Conservation (phyloP, 352 stramenopile species). For the Pythium rishiriense region DNA sequence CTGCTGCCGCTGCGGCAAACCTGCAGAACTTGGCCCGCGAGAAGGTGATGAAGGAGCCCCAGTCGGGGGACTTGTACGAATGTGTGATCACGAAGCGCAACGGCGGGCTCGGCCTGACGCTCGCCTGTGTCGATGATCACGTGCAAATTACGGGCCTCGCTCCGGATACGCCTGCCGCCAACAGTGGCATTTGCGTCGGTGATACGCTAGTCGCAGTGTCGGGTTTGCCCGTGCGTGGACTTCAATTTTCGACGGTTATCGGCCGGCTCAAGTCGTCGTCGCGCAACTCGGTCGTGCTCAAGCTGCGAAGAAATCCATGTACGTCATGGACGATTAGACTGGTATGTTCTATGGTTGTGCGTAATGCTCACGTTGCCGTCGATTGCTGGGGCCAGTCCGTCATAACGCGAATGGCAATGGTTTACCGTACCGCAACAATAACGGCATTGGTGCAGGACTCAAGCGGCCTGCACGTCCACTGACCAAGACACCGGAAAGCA, state of each 20-base stretch:
- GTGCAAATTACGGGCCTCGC: constrained; percentile 80
- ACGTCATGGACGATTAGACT: constrained; percentile 24
- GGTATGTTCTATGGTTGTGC: background rate
- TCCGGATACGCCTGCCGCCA: constrained; percentile 67
- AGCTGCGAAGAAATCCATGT: constrained; percentile 80
- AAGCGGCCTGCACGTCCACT: constrained; percentile 57
- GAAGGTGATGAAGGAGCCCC: constrained; percentile 83
- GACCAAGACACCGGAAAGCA: constrained; percentile 59
- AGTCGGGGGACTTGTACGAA: constrained; percentile 82
- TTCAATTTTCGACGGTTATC: constrained; percentile 84
- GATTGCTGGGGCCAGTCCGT: constrained; percentile 37
- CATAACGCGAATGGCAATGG: constrained; percentile 57
- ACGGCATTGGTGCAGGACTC: constrained; percentile 22
- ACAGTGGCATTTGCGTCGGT: constrained; percentile 76
- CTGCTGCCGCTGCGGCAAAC: constrained; percentile 8
- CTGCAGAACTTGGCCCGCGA: constrained; percentile 43
- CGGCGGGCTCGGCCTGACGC: constrained; percentile 67
- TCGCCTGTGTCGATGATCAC: constrained; percentile 82
- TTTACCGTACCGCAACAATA: constrained; percentile 36
- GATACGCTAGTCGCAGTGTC: constrained; percentile 78
- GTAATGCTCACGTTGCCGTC: background rate
- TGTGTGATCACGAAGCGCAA: constrained; percentile 85
- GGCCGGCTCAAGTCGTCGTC: constrained; percentile 76
- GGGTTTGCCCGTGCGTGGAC: constrained; percentile 64
- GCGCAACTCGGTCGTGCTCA: constrained; percentile 78